Conservation (phyloP, 495 filamentous ascomycete species). For the Neurospora cerealis region DNA sequence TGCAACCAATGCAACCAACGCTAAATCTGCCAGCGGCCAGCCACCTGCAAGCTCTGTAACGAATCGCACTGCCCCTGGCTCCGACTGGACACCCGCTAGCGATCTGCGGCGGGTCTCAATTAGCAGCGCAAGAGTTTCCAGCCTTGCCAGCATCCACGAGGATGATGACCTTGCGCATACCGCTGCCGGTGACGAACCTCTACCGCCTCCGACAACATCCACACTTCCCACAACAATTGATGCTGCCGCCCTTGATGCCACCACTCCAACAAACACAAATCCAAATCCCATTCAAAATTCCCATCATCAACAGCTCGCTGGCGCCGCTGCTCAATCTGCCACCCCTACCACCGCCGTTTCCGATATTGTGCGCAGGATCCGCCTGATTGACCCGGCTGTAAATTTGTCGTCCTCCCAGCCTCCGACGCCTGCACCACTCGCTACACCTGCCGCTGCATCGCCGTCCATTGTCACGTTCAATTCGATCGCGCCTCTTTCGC, state of each 20-base stretch:
- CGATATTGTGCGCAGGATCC: slow-evolving; percentile 1
- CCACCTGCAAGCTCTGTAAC: not conserved
- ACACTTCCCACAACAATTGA: not conserved
- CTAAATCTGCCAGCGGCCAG: not conserved
- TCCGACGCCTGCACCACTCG: not conserved
- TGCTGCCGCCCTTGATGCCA: not conserved
- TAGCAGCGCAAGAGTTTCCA: not conserved
- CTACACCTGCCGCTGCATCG: not conserved
- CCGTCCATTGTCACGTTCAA: not conserved
- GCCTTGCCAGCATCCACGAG: slow-evolving; percentile 1
- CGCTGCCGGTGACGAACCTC: not conserved
- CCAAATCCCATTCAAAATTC: not conserved
- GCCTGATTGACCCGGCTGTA: slow-evolving; percentile 15
- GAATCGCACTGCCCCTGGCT: not conserved
- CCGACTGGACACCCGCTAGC: not conserved
- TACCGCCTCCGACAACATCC: slow-evolving; percentile 4
- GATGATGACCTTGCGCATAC: not conserved
- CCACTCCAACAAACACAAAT: slow-evolving; percentile 1
- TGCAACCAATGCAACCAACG: not conserved
- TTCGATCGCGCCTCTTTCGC: not conserved
- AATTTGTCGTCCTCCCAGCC: slow-evolving; percentile 2
- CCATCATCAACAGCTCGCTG: slow-evolving; percentile 1
- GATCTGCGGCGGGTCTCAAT: not conserved
- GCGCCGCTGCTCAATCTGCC: not conserved
- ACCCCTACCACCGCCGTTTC: not conserved